Percentiles rank a stretch among this genome's conserved stretches.
These are phyloP conservation scores for Monosporascus ibericus DNA, from an alignment of 2,329 filamentous ascomycete genomes.

Conservation along the genomic window DNA sequence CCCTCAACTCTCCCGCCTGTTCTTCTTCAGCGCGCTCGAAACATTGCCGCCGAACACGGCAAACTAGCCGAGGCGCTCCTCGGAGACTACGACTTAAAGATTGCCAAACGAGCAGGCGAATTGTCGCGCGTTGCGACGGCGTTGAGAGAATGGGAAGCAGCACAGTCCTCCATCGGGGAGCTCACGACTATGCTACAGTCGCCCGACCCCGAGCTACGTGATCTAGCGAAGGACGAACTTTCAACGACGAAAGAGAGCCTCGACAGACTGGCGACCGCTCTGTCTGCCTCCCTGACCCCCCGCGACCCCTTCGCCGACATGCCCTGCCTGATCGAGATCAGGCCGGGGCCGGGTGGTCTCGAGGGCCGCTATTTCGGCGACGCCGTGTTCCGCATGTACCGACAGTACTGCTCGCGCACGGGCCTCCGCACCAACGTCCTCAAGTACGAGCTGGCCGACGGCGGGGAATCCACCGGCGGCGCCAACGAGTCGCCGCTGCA, in stretches of 20 bases:
- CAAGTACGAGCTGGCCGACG: constrained; percentile 74
- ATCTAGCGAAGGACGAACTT: constrained; percentile 78
- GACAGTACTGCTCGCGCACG: constrained; percentile 63
- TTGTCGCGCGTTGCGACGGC: constrained; percentile 51
- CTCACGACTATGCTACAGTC: constrained; percentile 44
- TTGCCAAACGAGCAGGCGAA: constrained; percentile 56
- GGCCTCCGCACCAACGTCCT: constrained; percentile 63
- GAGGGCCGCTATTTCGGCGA: constrained; percentile 89
- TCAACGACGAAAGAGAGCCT: constrained; percentile 57
- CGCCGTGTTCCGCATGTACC: constrained; percentile 86
- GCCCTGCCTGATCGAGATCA: constrained; percentile 85
- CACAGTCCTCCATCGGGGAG: constrained; percentile 47
- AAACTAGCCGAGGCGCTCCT: constrained; percentile 45
- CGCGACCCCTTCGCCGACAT: constrained; percentile 84
- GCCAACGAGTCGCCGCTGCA: constrained; percentile 63
- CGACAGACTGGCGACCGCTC: constrained; percentile 53
- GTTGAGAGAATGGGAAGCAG: constrained; percentile 52
- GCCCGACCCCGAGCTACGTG: constrained; percentile 63
- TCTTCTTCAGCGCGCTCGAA: constrained; percentile 54
- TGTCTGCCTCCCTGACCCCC: constrained; percentile 76
- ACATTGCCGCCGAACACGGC: constrained; percentile 52
- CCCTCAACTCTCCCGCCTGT: constrained; percentile 39
- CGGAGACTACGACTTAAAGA: constrained; percentile 48
- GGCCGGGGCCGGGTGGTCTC: constrained; percentile 84
- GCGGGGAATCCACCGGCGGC: constrained; percentile 44